Conservation (phyloP, 768 basidiomycete genomes). For the Pholiota conissans region DNA sequence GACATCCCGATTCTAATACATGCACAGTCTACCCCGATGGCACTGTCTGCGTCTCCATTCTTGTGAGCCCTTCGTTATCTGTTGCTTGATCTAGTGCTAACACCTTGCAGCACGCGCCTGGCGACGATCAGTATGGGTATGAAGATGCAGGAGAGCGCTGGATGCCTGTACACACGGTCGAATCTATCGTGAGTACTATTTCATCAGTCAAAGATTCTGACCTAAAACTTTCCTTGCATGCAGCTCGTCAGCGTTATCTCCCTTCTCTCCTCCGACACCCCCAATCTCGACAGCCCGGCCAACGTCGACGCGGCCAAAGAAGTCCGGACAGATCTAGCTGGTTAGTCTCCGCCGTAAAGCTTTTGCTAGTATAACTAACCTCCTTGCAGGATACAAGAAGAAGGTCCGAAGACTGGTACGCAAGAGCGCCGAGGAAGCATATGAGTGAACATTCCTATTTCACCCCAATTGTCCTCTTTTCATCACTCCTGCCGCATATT, state of each 20-base stretch:
- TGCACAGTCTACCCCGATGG: constrained; percentile 87
- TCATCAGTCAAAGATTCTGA: constrained; percentile 2
- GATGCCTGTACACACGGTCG: constrained; percentile 96
- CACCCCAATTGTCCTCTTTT: background rate
- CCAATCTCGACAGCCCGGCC: constrained; percentile 91
- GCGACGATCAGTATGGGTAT: constrained; percentile 95
- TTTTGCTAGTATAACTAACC: constrained; percentile 10
- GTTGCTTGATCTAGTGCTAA: background rate
- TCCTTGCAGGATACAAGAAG: constrained; percentile 80
- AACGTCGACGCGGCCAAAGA: constrained; percentile 97
- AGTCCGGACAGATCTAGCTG: constrained; percentile 60
- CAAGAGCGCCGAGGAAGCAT: constrained; percentile 86
- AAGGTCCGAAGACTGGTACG: constrained; percentile 90
- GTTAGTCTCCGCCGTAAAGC: constrained; percentile 35
- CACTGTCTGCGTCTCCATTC: constrained; percentile 93
- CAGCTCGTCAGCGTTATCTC: constrained; percentile 97
- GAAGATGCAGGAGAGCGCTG: constrained; percentile 97
- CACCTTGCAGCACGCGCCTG: constrained; percentile 78
- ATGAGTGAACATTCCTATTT: constrained; percentile 45
- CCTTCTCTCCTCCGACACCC: constrained; percentile 86
- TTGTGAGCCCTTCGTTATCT: constrained; percentile 47
- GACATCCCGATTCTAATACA: constrained; percentile 8
- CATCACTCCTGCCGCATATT: background rate
- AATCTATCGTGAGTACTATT: constrained; percentile 76
- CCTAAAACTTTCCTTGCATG: constrained; percentile 5